Percentiles rank a stretch among this genome's conserved stretches.
Evolutionary conservation across 306 rosid genomes (phyloP).

Genomic region (Trifolium subterraneum): DNA sequence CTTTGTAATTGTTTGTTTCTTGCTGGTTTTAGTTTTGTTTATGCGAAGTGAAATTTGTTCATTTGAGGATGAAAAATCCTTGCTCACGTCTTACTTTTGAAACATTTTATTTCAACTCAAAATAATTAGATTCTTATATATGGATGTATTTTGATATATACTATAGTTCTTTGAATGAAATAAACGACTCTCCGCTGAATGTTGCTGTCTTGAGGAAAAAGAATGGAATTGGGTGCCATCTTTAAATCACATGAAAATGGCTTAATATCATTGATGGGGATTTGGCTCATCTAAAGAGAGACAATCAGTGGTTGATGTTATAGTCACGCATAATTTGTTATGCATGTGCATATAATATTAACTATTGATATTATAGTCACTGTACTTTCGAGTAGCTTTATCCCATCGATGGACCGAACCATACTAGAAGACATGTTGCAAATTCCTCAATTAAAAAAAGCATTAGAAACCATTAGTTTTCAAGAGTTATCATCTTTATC

Average conservation of each 20-base stretch:
- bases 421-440: not conserved
- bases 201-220: slow-evolving; percentile 9
- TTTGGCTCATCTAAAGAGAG: too few species aligned
- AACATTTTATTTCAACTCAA: not conserved
- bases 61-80: slow-evolving; percentile 28
- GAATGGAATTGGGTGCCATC: not conserved
- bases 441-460: not conserved
- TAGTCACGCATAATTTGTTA: too few species aligned
- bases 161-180: slow-evolving; percentile 5
- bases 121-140: slow-evolving; percentile 14
- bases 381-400: too few species aligned
- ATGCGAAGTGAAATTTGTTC: slow-evolving; percentile 36
- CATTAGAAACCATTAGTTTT: not conserved
- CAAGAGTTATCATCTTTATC: not conserved
- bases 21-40: slow-evolving; percentile 2
- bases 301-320: too few species aligned
- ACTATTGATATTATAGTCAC: too few species aligned
- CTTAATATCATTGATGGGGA: not conserved
- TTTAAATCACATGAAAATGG: not conserved
- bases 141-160: slow-evolving; percentile 27
- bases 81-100: slow-evolving; percentile 19
- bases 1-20: slow-evolving; percentile 28
- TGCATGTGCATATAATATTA: too few species aligned
- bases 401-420: not conserved
- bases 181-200: not conserved